Evolutionary conservation across 192 early-diverging fungal genomes (phyloP).

Genomic region (Allomyces macrogynus): DNA sequence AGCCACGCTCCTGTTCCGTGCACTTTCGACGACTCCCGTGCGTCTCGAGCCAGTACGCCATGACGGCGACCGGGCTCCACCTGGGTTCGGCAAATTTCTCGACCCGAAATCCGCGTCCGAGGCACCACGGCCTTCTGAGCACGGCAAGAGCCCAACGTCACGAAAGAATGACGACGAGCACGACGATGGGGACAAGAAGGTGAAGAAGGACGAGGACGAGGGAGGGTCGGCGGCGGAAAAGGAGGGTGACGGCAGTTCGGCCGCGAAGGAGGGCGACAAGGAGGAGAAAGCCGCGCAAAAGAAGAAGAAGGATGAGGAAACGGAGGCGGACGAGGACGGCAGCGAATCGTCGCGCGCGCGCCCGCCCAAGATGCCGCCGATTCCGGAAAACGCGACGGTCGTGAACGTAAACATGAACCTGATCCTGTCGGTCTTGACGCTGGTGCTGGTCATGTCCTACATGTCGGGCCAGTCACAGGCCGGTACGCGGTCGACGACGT

Average conservation of each 20-base stretch:
- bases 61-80: no score
- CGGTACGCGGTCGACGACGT: conserved; percentile 39
- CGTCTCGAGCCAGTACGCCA: no score
- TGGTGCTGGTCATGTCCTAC: conserved; percentile 7
- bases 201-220: conserved; percentile 6
- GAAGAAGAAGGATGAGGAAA: conserved; percentile 8
- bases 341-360: no score
- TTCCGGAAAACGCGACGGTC: background rate
- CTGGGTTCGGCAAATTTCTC: no score
- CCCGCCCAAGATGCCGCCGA: no score
- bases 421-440: background rate
- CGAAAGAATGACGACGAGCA: conserved; percentile 8
- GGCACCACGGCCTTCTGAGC: no score
- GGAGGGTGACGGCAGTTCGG: conserved; percentile 3
- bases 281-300: background rate
- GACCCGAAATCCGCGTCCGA: no score
- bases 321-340: background rate
- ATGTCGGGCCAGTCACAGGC: conserved; percentile 6
- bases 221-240: background rate
- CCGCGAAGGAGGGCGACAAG: background rate
- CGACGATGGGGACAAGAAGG: conserved; percentile 3
- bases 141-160: no score
- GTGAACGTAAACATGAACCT: conserved; percentile 15
- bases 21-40: no score
- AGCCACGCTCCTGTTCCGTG: no score